A percentile compares a stretch with the other conserved stretches of the same genome.
Evolutionary conservation across 257 asterid species (phyloP).

Genomic region (Lycium barbarum): DNA sequence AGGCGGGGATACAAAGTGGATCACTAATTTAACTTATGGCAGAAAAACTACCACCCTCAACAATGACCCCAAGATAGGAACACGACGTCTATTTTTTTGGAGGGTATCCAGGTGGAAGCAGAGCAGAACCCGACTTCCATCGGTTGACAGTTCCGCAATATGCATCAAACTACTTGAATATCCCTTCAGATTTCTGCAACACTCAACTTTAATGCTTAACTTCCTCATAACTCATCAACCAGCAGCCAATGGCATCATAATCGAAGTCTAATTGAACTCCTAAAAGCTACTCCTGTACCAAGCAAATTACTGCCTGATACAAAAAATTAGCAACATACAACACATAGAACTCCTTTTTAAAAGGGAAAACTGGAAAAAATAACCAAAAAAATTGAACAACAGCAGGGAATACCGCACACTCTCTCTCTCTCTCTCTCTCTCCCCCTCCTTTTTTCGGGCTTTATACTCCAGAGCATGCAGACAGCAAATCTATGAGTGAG

Average conservation of each 20-base stretch:
- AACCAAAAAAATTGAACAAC: not conserved
- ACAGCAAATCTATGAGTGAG: constrained; percentile 22
- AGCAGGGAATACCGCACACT: not conserved
- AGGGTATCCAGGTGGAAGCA: not conserved
- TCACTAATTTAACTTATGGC: not conserved
- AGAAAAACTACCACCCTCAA: not conserved
- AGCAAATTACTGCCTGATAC: not conserved
- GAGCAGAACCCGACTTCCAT: not conserved
- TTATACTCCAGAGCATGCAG: not conserved
- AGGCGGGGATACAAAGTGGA: not conserved
- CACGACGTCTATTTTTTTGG: not conserved
- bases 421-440: not conserved
- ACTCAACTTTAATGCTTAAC: not conserved
- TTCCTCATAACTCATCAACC: not conserved
- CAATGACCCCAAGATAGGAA: not conserved
- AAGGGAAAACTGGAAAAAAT: not conserved
- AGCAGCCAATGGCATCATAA: not conserved
- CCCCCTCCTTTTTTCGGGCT: not conserved
- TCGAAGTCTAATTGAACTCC: not conserved
- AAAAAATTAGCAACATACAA: not conserved
- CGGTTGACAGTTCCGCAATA: not conserved
- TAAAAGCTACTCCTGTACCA: not conserved
- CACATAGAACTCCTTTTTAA: not conserved
- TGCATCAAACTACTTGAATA: not conserved
- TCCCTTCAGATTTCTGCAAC: not conserved